Evolutionary conservation across 2,329 filamentous ascomycete genomes (phyloP), one percentile per base, ranked within the genome.

Genomic region (Claviceps monticola): DNA sequence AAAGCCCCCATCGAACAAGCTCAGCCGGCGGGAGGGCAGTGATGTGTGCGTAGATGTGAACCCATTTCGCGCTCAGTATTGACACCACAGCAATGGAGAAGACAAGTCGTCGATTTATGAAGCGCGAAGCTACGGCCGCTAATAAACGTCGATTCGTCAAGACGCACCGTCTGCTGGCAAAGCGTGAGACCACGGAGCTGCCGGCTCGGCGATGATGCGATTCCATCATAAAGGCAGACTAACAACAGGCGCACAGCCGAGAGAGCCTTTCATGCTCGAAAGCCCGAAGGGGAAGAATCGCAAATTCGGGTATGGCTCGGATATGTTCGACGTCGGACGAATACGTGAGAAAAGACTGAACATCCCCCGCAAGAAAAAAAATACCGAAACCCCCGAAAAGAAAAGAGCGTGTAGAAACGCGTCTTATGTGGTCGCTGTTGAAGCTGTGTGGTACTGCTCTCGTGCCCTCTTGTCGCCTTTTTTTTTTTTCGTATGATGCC

Each of bases 41-140:
- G 19, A 61, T 53, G 34, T 68, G 63, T 37, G 60, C 64, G 50
- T 62, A 60, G 38, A 68, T 56, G 51, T 68, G 66, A 3, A 62
- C 55, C 6, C 57, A 53, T 51, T 68, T 68, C 29, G 64, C 62
- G 42, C 57, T 57, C 37, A 63, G 54, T 50, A 66, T 52, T 17
- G 64, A 58, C 54, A 65, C 52, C n/a, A 59, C 58, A 41, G 60
- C 59, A 36, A 66, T 53, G 11, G 65, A 56, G 50, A 66, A 68
- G 51, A 65, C 56, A 46, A 66, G 64, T 6, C 60, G 59, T 48
- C 58, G 57, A 53, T 60, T 65, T 26, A 58, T 61, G 23, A 63
- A 55, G 7, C 59, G 62, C 29, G 56, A 53, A 34, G 49, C 49
- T 26, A 60, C 46, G 13, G 57, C 53, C 44, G 52, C 46, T 9